Percentiles rank a stretch among this genome's conserved stretches.
Evolutionary conservation across 2,329 filamentous ascomycete genomes (phyloP).

Genomic region (Penicillium griseofulvum): DNA sequence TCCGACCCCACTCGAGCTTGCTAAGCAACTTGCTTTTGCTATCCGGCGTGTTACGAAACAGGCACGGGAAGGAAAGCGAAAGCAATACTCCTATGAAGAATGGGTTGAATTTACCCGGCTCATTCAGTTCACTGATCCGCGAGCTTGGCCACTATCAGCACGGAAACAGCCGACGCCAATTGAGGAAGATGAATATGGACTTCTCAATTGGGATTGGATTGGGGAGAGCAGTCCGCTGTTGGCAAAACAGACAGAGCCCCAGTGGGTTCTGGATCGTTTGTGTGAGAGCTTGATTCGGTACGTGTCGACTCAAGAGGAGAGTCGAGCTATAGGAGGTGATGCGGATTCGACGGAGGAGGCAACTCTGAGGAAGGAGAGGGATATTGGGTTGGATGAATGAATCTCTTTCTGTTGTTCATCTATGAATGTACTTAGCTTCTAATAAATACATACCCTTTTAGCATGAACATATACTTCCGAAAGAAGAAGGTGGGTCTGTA

Average conservation of each 20-base stretch:
- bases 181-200: slow-evolving; percentile 52
- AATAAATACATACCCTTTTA: not conserved
- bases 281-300: slow-evolving; percentile 61
- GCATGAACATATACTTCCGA: not conserved
- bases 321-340: not conserved
- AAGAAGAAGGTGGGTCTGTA: not conserved
- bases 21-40: slow-evolving; percentile 62
- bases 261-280: slow-evolving; percentile 65
- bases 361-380: slow-evolving; percentile 26
- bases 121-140: slow-evolving; percentile 57
- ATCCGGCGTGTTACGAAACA: slow-evolving; percentile 67
- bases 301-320: slow-evolving; percentile 25
- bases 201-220: slow-evolving; percentile 71
- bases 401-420: not conserved
- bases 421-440: not conserved
- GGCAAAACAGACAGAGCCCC: slow-evolving; percentile 59
- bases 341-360: slow-evolving; percentile 13
- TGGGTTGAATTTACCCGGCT: slow-evolving; percentile 82
- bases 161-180: not conserved
- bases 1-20: slow-evolving; percentile 57
- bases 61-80: slow-evolving; percentile 56
- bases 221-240: slow-evolving; percentile 67
- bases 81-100: slow-evolving; percentile 74
- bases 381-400: slow-evolving; percentile 23
- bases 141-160: slow-evolving; percentile 16